Evolutionary conservation across 495 filamentous ascomycete species (phyloP), one percentile per base, ranked within the genome.

Genomic region (Daldinia childiae): DNA sequence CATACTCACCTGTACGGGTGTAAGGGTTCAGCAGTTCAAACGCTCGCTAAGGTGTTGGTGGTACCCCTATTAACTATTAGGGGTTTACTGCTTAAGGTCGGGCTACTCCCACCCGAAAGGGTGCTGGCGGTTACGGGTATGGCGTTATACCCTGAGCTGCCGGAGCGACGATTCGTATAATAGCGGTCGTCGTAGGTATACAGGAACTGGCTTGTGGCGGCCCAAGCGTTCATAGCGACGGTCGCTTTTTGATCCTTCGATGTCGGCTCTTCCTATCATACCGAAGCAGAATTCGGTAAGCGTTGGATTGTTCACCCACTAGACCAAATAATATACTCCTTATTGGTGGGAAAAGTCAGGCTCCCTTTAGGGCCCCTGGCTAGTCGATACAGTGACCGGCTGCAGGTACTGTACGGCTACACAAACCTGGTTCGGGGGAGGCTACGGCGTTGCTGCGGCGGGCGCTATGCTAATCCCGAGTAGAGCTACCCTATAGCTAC

Each of bases 61-160:
- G 36, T 39, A 39, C 54, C 30, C 30, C 83, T 77, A 79, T 79
- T n/a, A n/a, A n/a, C n/a, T 73, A 74, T 78, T 67, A 72, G 78
- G 71, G 81, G 56, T 27, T 24, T 26, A 50, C 36, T 58, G 56
- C 56, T 58, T 58, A 58, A 58, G 56, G 56, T 82, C 76, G 78
- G 81, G 79, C 78, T 74, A 81, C 81, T 80, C 80, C 52, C 52
- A 56, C 52, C 29, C 15, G 52, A 21, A 21, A 56, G 15, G 29
- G 52, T 56, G 52, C 52, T n/a, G 50, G 26, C 50, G 50, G 50
- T 54, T 12, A 54, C 19, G 50, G 50, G 50, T 34, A 34, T 56
- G n/a, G 27, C 27, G 27, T 34, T 56, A 56, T 21, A 34, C 29
- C 52, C 52, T 4, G 17, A 32, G 52, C 52, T 7, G 52, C 27